These are phyloP conservation scores for Melastoma malabathricum DNA, from an alignment of 345 rosid genomes.

Conservation along the genomic window DNA sequence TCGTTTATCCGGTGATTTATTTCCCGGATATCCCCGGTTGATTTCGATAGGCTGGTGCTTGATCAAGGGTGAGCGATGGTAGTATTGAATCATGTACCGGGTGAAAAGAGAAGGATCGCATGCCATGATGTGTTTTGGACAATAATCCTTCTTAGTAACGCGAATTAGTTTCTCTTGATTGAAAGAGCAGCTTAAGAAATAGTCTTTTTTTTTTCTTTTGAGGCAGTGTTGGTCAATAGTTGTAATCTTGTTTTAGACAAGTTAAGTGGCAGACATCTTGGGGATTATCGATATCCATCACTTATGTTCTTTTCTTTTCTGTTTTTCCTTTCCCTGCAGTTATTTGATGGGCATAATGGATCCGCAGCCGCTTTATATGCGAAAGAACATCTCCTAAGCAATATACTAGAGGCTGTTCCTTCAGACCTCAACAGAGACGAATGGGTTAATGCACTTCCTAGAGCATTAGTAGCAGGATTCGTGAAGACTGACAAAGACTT, in stretches of 20 bases:
- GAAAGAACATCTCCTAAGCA: conserved; percentile 76
- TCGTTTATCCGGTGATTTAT: neutral
- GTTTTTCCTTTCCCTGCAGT: conserved; percentile 29
- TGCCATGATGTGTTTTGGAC: too few species aligned
- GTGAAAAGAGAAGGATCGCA: too few species aligned
- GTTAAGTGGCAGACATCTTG: too few species aligned
- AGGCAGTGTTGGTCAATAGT: too few species aligned
- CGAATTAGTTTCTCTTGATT: too few species aligned
- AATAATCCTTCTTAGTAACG: too few species aligned
- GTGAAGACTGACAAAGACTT: conserved; percentile 99
- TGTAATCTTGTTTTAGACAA: too few species aligned
- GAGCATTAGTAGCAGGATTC: conserved; percentile 98
- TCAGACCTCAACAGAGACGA: conserved; percentile 82
- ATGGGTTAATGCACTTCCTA: conserved; percentile 83
- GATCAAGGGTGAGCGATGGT: too few species aligned
- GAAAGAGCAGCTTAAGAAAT: too few species aligned
- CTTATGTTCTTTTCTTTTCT: conserved; percentile 1
- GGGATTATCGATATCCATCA: neutral
- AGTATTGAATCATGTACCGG: too few species aligned
- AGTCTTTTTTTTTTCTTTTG: too few species aligned
- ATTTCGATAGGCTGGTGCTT: neutral
- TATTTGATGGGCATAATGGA: conserved; percentile 99
- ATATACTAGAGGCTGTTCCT: conserved; percentile 73
- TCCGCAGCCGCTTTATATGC: conserved; percentile 93
- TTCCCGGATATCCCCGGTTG: neutral